Evolutionary conservation across 495 filamentous ascomycete genomes (phyloP).

Genomic region (Aspergillus campestris): DNA sequence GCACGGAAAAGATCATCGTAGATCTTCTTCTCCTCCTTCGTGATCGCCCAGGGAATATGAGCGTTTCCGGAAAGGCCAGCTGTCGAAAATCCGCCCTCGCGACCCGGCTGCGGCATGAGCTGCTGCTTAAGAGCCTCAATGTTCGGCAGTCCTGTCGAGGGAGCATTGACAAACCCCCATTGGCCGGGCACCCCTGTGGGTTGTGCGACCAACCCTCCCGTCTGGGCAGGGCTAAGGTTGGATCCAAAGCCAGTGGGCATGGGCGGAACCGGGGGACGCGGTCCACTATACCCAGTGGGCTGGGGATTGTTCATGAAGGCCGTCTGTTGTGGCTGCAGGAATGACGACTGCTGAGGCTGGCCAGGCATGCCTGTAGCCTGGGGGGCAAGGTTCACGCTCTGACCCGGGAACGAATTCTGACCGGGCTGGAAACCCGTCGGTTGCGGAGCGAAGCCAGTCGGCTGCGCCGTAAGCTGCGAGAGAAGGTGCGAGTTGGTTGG

Average conservation of each 20-base stretch:
- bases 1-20: slow-evolving; percentile 94
- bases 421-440: slow-evolving; percentile 45
- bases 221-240: slow-evolving; percentile 57
- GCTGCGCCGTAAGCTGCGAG: slow-evolving; percentile 63
- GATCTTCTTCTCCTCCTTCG: slow-evolving; percentile 95
- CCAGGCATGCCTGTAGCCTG: slow-evolving; percentile 41
- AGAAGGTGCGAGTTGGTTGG: slow-evolving; percentile 69
- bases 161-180: slow-evolving; percentile 96
- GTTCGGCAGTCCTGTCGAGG: slow-evolving; percentile 81
- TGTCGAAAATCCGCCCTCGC: slow-evolving; percentile 88
- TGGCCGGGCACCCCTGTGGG: slow-evolving; percentile 95
- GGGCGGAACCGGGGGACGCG: slow-evolving; percentile 84
- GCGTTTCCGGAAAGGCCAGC: slow-evolving; percentile 86
- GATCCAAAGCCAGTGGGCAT: slow-evolving; percentile 81
- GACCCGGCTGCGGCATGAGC: slow-evolving; percentile 96
- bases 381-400: slow-evolving; percentile 10
- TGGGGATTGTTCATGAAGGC: slow-evolving; percentile 48
- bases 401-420: slow-evolving; percentile 7
- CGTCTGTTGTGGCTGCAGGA: slow-evolving; percentile 38
- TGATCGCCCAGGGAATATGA: slow-evolving; percentile 95
- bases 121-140: slow-evolving; percentile 88
- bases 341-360: slow-evolving; percentile 26
- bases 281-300: slow-evolving; percentile 59
- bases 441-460: slow-evolving; percentile 53
- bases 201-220: slow-evolving; percentile 70